Evolutionary conservation across 345 rosid genomes (phyloP).

Genomic region (Dipteronia sinensis): DNA sequence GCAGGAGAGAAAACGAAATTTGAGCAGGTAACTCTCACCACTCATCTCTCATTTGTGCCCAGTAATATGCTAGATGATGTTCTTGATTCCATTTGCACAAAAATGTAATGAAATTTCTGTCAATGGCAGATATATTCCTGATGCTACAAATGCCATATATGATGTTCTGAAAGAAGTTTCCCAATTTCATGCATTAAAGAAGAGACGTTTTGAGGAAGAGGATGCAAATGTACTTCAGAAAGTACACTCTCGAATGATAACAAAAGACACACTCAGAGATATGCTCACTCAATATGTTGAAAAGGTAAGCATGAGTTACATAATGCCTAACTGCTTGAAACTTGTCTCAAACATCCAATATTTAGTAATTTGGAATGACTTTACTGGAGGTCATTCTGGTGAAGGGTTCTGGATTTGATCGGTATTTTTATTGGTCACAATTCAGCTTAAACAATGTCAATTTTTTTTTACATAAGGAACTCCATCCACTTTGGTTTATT

Average conservation of each 20-base stretch:
- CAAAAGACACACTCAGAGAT: slow-evolving; percentile 68
- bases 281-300: slow-evolving; percentile 85
- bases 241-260: slow-evolving; percentile 59
- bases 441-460: not conserved
- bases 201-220: slow-evolving; percentile 50
- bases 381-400: not conserved
- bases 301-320: slow-evolving; percentile 48
- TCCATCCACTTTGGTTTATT: not conserved
- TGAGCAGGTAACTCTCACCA: slow-evolving; percentile 60
- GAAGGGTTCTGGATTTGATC: not conserved
- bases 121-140: slow-evolving; percentile 76
- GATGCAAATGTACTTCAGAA: slow-evolving; percentile 59
- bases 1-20: slow-evolving; percentile 85
- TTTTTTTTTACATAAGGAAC: not conserved
- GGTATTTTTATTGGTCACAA: not conserved
- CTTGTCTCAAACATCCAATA: not conserved
- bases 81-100: not conserved
- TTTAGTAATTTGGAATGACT: not conserved
- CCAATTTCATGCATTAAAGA: slow-evolving; percentile 51
- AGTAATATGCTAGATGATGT: not conserved
- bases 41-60: not conserved
- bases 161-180: slow-evolving; percentile 79
- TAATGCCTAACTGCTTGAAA: not conserved
- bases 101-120: not conserved
- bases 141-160: slow-evolving; percentile 76